Evolutionary conservation across 257 asterid species (phyloP), one percentile per base, ranked within the genome.

Genomic region (Apocynum venetum): DNA sequence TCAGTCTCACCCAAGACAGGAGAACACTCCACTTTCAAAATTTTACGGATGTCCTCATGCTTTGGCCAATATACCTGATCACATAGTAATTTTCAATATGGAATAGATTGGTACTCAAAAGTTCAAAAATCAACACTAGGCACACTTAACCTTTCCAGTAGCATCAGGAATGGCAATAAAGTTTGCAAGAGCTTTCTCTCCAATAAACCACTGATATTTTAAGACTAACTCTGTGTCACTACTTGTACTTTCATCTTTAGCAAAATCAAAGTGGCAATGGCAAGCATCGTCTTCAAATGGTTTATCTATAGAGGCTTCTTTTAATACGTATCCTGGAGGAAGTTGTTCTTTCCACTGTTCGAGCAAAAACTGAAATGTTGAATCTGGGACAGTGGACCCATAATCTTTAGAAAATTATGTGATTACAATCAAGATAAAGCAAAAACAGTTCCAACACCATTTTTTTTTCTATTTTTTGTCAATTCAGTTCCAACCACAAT

Each of bases 221-320:
- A 93, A 83, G 82, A 77, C 78, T 76, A 95, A 71, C 71, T 78
- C 88, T 57, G 87, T 78, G 76, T 77, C 88, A 80, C 80, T 80
- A 66, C 77, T 86, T 86, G 84, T 91, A 80, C 83, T 80, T 76
- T 79, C 76, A 79, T 91, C 97, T 83, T 84, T 89, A 36, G 83
- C 88, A 88, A 96, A 96, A 79, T 90, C 91, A 86, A 96, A 96
- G 87, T 90, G 96, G 86, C 98, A 93, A 80, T 80, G 75, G 80
- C 98, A 91, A 82, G 96, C 93, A 91, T 96, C 99, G 88, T 85
- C 98, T 83, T 87, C 97, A 85, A 89, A 93, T 71, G 99, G 99
- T 76, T 78, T 88, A 84, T 91, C 97, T 13, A 89, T 84, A 44
- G 74, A 87, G 78, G 98, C 97, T 78, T 85, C 90, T 75, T 85